phyloP scores from a whole-genome alignment of 202 grass and related monocot genomes.

The Dendrocalamus latiflorus region DNA sequence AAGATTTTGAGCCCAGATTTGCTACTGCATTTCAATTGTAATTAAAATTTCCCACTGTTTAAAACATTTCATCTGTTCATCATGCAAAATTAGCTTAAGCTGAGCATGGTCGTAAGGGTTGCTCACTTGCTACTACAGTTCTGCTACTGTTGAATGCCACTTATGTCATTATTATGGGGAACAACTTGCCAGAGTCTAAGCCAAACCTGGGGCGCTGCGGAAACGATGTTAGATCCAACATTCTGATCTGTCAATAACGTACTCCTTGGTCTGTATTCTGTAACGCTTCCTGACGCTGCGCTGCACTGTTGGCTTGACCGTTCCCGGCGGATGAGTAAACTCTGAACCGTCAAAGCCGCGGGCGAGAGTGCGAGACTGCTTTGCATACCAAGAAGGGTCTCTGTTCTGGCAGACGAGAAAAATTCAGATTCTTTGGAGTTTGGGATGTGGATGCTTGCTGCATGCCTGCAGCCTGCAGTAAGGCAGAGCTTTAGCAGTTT shows the following conservation, averaged over 20 bases:
- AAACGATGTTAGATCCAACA: neutral
- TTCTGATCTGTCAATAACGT: neutral
- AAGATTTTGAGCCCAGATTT: neutral
- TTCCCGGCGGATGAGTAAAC: neutral
- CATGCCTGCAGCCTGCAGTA: neutral
- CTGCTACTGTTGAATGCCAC: neutral
- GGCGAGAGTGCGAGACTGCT: neutral
- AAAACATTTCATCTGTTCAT: neutral
- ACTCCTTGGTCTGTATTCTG: neutral
- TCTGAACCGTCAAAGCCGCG: neutral
- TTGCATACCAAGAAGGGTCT: neutral
- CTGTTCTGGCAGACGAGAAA: neutral
- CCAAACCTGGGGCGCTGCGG: neutral
- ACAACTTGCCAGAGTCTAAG: neutral
- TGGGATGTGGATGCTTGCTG: neutral
- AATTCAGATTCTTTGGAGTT: neutral
- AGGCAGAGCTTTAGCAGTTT: neutral
- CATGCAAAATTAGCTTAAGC: neutral
- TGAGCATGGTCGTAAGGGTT: no score
- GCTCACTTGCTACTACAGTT: neutral
- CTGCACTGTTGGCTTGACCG: neutral
- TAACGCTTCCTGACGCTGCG: neutral
- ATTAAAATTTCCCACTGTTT: neutral
- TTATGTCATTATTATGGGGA: neutral
- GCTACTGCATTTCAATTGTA: neutral